Evolutionary conservation across 1,284 basidiomycete genomes (phyloP), one percentile per base, ranked within the genome.

Genomic region (Trichosporon faecale): DNA sequence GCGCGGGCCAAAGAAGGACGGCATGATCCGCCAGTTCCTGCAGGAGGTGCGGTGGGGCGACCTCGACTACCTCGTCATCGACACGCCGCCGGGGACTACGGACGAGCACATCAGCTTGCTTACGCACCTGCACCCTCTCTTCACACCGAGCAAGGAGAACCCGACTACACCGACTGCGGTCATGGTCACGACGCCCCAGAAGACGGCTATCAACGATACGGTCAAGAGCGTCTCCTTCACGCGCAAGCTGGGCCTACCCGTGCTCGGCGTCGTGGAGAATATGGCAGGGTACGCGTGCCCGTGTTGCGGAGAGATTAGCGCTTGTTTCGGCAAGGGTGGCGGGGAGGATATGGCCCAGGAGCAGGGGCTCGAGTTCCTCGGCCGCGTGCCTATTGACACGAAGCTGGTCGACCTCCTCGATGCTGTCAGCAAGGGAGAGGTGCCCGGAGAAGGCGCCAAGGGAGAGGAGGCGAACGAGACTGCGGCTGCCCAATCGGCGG

Each of bases 241-340:
- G 14, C 90, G 91, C 21, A 89, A 94, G 27, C 91, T 95, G 64
- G 86, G 88, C 35, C 86, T 99, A 9, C 94, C 92, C 4, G 90
- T 99, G n/a, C 85, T 98, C 63, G 97, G 97, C 6, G 84, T 99
- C 65, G 91, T 99, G 72, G 97, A 99, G 82, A 99, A 99, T 84
- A 98, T 99, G 97, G 94, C 94, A 70, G 97, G 97, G 52, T 99
- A 98, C 84, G 92, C 93, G 11, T 99, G 97, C 79, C 96, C 96
- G 25, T 95, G 93, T 79, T 95, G 93, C 77, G 91, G 91, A 27
- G 95, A 98, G 82, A 88, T 98, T 75, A 94, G 91, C 83, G 94
- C 97, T 79, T 89, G 97, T 65, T 99, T 98, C 85, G 97, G 95
- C 6, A 92, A 90, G 11, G 95, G 95, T 12, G 97, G 97, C 1